Evolutionary conservation across 108 stramenopile genomes (phyloP), one percentile per base, ranked within the genome.

Genomic region (Cyclotella kingstonii): DNA sequence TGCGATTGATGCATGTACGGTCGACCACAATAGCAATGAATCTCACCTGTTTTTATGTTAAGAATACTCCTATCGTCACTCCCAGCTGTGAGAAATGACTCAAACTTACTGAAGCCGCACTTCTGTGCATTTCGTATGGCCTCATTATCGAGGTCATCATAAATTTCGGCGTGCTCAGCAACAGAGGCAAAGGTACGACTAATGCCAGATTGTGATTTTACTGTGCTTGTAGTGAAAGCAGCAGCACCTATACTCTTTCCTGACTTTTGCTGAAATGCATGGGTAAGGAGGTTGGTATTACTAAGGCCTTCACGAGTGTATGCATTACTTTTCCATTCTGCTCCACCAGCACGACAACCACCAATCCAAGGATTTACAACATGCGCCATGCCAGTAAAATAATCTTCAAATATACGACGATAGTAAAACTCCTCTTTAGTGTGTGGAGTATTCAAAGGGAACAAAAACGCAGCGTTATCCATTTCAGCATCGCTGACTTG

Each of bases 381-480:
- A 50, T 87, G 86, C 42, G 68, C 81, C 55, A 84, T 69, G n/a
- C 83, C 81, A 43, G 66, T 70, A 55, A 66, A 87, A 43, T 77
- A 40, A 30, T 87, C 83, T n/a, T 87, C 84, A 44, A 74, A 85
- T 19, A 85, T 66, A 34, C 79, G 59, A 4, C 87, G 64, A 60
- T 89, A 89, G 67, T 89, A 89, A 29, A 83, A 51, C 58, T 89
- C 87, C 58, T 89, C 87, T 66, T 89, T 89, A 12, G 87, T 84
- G 9, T 89, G 87, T 6, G 87, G 87, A 25, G 87, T 83, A 53
- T 89, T 79, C 29, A 81, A 18, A 5, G 87, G 87, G 50, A 79
- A 89, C 2, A 59, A 64, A 9, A 48, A 55, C 35, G 56, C 54
- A 30, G 86, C 86, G 44, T 81, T 67, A 31, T 49, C 81, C 83